Base-by-base conservation (phyloP, 768 basidiomycete genomes). In the Naganishia antarctica region DNA sequence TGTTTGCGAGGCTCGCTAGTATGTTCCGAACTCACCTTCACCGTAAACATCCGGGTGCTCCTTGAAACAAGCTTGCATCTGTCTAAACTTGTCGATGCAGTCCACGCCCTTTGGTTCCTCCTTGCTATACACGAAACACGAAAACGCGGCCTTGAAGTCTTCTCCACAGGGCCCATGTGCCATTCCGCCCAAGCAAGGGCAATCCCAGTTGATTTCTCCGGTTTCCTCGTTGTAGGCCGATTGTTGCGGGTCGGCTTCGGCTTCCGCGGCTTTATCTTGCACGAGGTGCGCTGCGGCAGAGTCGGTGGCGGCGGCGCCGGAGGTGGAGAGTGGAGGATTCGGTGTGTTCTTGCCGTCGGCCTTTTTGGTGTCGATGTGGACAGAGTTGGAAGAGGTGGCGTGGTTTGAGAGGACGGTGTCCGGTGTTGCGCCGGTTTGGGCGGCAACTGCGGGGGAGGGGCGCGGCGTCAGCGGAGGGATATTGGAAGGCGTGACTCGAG, bases 201-300 rank as follows among this genome's bases (percentile, higher is more conserved):
- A 99, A 75, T 97, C 96, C 96, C 96, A 99, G 80, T 99, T 99
- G 73, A 99, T 98, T 83, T 97, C 92, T 46, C 96, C 96, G 1
- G 96, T 99, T 67, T 85, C 91, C 21, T 93, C 93, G 79, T 99
- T 88, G 82, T 84, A 98, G 4, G 96, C 94, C 41, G 83, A 83
- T 44, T 77, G 66, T 15, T n/a, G n/a, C n/a, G n/a, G n/a, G n/a
- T 64, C 43, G 23, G 18, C 57, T 15, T 60, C 64, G 13, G 60
- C 51, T 25, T 71, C 69, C 26, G 70, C 66, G 25, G 61, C 64
- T 13, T 67, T 62, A 23, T 73, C 71, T 34, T 71, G 50, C 43
- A 69, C 63, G 11, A 71, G 57, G 37, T 57, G 53, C 2, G 53
- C 53, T 3, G 41, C 32, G 37, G 48, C 25, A 6, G 40, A 51